Evolutionary conservation across 2,329 filamentous ascomycete species (phyloP), one percentile per base, ranked within the genome.

Genomic region (Aspergillus sp.): DNA sequence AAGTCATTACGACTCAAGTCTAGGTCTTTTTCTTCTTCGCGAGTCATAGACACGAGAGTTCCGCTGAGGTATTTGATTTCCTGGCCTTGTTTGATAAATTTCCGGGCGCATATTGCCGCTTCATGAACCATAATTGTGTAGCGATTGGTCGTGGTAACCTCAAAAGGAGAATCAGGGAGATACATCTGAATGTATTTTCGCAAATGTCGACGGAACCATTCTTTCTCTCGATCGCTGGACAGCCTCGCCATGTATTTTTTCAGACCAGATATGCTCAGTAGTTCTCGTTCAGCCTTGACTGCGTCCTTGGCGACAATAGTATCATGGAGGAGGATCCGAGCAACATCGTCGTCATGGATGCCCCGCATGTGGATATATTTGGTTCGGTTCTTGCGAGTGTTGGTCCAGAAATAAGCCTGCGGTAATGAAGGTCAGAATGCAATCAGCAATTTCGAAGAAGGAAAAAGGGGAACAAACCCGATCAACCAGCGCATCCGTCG

Each of bases 321-420:
- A 58, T 88, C 67, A 52, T 76, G 68, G 36, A 82, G 76, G 30
- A 86, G 65, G 45, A 83, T 79, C 49, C 73, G 69, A 44, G 77
- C 75, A 33, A 86, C 73, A 19, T 80, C 73, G 39, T 85, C 79
- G 51, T 83, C 78, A 42, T 79, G 81, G 40, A 97, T 75, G 33
- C 88, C 88, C 50, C 93, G 84, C 6, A 86, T 89, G 1, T 89
- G 79, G 57, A 88, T 86, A 66, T 95, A 97, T 43, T 88, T 88
- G 44, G 82, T 83, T 48, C 87, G 84, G 60, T 97, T 95, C 70
- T 98, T 98, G 52, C 91, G 90, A 46, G 96, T 95, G 4, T 81
- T 87, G 5, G 91, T 91, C 91, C 93, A 97, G 74, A 93, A 98
- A 68, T 88, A 96, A 7, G 89, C 85, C 91, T 96, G 53, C 40